Percentiles rank a stretch among this genome's conserved stretches.
Evolutionary conservation across 129 eudicot species (phyloP).

Genomic region (Chrysanthemum lavandulifolium): DNA sequence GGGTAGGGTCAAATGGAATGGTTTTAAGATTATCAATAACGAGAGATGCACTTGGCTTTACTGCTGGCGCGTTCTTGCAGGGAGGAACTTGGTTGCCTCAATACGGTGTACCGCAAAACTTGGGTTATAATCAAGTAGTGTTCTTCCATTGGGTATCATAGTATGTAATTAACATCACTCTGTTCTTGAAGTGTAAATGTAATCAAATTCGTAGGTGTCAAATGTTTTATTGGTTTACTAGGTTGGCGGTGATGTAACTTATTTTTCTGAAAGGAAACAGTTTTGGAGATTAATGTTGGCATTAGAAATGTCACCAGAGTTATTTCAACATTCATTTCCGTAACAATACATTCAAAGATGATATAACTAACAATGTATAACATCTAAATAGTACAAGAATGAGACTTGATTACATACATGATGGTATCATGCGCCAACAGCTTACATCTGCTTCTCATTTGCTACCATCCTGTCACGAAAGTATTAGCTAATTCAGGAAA

Average conservation of each 20-base stretch:
- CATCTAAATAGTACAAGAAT: conserved; percentile 1
- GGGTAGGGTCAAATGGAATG: conserved; percentile 39
- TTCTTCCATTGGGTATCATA: conserved; percentile 12
- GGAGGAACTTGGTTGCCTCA: conserved; percentile 40
- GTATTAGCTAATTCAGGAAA: conserved; percentile 19
- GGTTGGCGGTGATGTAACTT: conserved; percentile 5
- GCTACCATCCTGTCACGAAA: conserved; percentile 21
- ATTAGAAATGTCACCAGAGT: conserved; percentile 6
- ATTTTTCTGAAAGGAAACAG: neutral
- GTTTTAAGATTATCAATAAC: conserved; percentile 14
- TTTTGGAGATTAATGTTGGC: conserved; percentile 3
- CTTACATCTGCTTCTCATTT: conserved; percentile 31
- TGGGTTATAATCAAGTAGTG: conserved; percentile 28
- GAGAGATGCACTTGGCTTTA: conserved; percentile 35
- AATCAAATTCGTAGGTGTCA: conserved; percentile 16
- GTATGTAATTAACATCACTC: conserved; percentile 23
- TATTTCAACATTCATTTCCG: conserved; percentile 5
- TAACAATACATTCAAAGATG: neutral
- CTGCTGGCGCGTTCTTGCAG: conserved; percentile 33
- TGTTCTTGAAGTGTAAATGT: conserved; percentile 6
- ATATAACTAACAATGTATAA: neutral
- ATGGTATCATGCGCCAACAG: conserved; percentile 1
- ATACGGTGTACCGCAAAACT: conserved; percentile 32
- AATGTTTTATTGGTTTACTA: conserved; percentile 24
- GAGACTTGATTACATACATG: conserved; percentile 9